A percentile compares a stretch with the other conserved stretches of the same genome.
Conservation (phyloP, 2,329 filamentous ascomycete genomes). For the Ceratocystiopsis sp. region DNA sequence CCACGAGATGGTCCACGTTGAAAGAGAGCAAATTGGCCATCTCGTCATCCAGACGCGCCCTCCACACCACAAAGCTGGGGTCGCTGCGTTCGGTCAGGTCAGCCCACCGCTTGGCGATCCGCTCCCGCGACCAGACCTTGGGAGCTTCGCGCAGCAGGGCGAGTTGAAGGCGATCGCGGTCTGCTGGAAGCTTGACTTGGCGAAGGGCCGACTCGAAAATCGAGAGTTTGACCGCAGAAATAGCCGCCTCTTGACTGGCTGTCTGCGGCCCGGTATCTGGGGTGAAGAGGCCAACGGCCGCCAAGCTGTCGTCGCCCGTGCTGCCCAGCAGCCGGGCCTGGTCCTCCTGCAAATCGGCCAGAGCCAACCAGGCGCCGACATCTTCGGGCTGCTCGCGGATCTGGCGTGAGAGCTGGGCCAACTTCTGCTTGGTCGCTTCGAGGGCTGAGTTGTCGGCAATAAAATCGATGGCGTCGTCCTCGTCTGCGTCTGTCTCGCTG, state of each 20-base stretch:
- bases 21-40: slow-evolving; percentile 53
- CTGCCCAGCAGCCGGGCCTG: slow-evolving; percentile 26
- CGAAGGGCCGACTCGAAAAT: slow-evolving; percentile 63
- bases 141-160: slow-evolving; percentile 57
- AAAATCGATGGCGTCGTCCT: slow-evolving; percentile 17
- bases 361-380: slow-evolving; percentile 54
- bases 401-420: slow-evolving; percentile 35
- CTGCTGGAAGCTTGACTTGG: slow-evolving; percentile 27
- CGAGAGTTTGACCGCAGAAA: slow-evolving; percentile 63
- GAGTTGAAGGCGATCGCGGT: slow-evolving; percentile 44
- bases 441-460: slow-evolving; percentile 5
- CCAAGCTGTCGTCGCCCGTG: too few relatives aligned
- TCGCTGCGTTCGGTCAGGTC: slow-evolving; percentile 25
- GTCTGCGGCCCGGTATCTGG: too few relatives aligned
- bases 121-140: slow-evolving; percentile 54
- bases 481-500: slow-evolving; percentile 10
- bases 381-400: slow-evolving; percentile 52
- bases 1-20: slow-evolving; percentile 47
- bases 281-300: too few relatives aligned
- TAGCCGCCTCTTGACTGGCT: slow-evolving; percentile 21
- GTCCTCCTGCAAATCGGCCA: slow-evolving; percentile 63
- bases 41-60: slow-evolving; percentile 51
- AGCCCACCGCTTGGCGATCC: slow-evolving; percentile 47
- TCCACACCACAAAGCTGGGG: slow-evolving; percentile 51
- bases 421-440: slow-evolving; percentile 2